Evolutionary conservation across 2,329 filamentous ascomycete genomes (phyloP), one percentile per base, ranked within the genome.

Genomic region (Calonectria montana): DNA sequence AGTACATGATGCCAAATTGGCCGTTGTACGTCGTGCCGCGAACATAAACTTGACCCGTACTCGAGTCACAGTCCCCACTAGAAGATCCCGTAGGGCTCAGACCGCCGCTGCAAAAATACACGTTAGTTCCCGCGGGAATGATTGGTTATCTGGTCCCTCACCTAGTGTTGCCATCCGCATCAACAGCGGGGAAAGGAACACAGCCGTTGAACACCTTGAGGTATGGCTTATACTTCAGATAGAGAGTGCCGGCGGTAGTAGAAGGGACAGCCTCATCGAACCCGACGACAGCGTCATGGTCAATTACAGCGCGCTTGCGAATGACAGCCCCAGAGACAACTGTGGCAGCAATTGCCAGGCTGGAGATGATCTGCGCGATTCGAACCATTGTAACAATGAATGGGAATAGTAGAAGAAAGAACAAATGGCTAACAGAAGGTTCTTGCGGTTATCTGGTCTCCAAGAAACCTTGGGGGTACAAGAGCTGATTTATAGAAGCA

Each of bases 131-230:
- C 18, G 41, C 21, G 31, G 4, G 18, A 1, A 29, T 25, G 15
- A 7, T 9, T 18, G 16, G 31, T 1, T 31, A 8, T 25, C 4
- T 18, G 9, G 23, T 29, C 4, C 25, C 31, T 50, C 64, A 79
- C 77, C 75, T 82, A 18, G 88, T 91, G 75, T 92, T 85, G 2
- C 91, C 91, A 0, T 82, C 80, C 0, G 85, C 85, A 73, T 92
- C 88, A 1, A 92, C 90, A 1, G 88, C 90, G 0, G 91, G 90
- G 77, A 91, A 92, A 0, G 90, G 89, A 10, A 92, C 91, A 69
- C 91, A 93, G 70, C 91, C 91, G 74, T 89, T 89, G 35, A 86
- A 84, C 6, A 91, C 87, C n/a, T 77, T 77, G 37, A 84, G 75
- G 70, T 77, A 82, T 13, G 82, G 82, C 74, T 82, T 81, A 75